Percentiles rank a stretch among this genome's conserved stretches.
phyloP scores from a whole-genome alignment of 306 rosid species.

The Fagus sylvatica region DNA sequence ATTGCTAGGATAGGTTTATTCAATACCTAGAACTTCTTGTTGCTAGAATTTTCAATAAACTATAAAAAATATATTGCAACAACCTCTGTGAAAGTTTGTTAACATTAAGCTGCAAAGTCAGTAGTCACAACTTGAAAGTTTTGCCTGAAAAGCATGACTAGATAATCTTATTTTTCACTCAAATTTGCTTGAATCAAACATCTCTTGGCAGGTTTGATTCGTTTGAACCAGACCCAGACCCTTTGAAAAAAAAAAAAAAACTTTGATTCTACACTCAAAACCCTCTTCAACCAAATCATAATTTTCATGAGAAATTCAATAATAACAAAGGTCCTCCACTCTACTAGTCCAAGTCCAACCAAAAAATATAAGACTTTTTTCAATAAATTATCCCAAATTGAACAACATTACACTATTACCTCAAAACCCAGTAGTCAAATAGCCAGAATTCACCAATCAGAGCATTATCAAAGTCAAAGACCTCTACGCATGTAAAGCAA shows the following conservation, averaged over 20 bases:
- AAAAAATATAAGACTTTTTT: background rate
- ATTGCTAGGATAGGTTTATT: background rate
- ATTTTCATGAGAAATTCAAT: background rate
- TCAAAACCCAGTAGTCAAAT: background rate
- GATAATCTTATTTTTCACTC: background rate
- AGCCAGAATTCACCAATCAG: background rate
- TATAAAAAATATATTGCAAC: background rate
- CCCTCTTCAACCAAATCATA: conserved; percentile 9
- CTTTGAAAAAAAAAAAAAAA: background rate
- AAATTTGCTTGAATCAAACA: background rate
- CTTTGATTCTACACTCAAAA: conserved; percentile 2
- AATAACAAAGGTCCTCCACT: background rate
- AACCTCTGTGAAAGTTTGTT: background rate
- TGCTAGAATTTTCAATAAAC: background rate
- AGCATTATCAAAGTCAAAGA: background rate
- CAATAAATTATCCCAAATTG: background rate
- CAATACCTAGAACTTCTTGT: background rate
- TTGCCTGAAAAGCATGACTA: too few species aligned
- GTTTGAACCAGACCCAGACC: background rate
- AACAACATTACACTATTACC: background rate
- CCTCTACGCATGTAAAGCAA: background rate
- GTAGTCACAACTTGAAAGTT: background rate
- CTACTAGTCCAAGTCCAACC: background rate
- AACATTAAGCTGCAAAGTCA: background rate
- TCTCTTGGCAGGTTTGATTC: background rate